phyloP scores from a whole-genome alignment of 176 grass and related monocot species.

The Triticum aestivum region DNA sequence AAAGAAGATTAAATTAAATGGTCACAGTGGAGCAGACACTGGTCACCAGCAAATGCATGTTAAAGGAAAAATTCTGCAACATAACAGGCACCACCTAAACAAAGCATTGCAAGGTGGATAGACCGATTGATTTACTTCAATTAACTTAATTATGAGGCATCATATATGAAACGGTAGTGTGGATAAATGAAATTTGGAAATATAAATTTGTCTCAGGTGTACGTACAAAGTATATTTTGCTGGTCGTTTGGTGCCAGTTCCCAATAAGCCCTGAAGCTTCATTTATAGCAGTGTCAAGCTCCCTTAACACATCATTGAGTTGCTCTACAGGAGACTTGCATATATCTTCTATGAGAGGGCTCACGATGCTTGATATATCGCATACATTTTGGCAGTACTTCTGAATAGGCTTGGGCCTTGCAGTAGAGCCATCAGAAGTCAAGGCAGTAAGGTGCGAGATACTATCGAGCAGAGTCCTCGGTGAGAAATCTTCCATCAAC shows the following conservation, averaged over 20 bases:
- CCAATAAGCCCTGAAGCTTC: slow-evolving; percentile 58
- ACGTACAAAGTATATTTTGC: slow-evolving; percentile 93
- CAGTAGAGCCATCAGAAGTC: slow-evolving; percentile 38
- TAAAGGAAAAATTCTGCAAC: background rate
- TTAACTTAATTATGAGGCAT: background rate
- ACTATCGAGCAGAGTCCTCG: slow-evolving; percentile 34
- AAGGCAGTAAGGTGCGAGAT: slow-evolving; percentile 42
- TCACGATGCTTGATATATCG: slow-evolving; percentile 50
- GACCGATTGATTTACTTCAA: background rate
- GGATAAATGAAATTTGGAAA: background rate
- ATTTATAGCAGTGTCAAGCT: slow-evolving; percentile 59
- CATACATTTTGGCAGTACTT: slow-evolving; percentile 58
- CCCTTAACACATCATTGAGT: slow-evolving; percentile 53
- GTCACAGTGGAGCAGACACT: slow-evolving; percentile 1
- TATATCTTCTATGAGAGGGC: slow-evolving; percentile 61
- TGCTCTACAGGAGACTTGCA: slow-evolving; percentile 56
- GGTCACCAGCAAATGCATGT: background rate
- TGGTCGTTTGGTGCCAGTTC: slow-evolving; percentile 82
- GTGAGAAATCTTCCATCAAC: slow-evolving; percentile 48
- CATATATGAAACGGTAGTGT: background rate
- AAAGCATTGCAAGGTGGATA: background rate
- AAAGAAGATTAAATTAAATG: slow-evolving; percentile 18
- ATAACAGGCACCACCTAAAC: background rate
- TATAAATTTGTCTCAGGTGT: slow-evolving; percentile 11
- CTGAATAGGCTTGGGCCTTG: slow-evolving; percentile 53